Conservation (phyloP, 192 early-diverging fungal species). For the Allomyces macrogynus region DNA sequence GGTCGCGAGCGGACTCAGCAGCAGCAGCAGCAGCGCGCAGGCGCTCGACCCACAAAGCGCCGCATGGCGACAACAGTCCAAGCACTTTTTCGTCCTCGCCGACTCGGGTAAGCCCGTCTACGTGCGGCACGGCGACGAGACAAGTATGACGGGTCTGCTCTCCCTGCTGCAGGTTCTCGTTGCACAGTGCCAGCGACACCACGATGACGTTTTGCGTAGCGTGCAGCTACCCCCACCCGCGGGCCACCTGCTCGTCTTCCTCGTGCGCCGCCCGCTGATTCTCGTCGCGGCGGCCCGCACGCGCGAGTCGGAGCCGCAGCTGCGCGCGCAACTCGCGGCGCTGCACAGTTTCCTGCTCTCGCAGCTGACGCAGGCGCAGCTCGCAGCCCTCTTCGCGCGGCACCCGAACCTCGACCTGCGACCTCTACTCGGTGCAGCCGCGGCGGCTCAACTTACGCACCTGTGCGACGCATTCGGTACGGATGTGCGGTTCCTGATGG, state of each 20-base stretch:
- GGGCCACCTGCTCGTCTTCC: conserved; percentile 60
- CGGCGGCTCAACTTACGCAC: conserved; percentile 64
- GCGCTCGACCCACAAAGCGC: no score
- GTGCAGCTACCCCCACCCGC: conserved; percentile 18
- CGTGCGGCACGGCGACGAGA: conserved; percentile 77
- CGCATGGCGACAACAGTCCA: conserved; percentile 35
- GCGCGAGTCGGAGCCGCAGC: conserved; percentile 51
- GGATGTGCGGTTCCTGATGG: conserved; percentile 52
- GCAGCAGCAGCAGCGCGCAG: no score
- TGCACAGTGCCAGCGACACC: conserved; percentile 28
- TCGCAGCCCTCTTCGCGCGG: conserved; percentile 70
- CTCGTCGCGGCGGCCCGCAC: conserved; percentile 61
- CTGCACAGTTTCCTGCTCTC: conserved; percentile 71
- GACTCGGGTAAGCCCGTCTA: conserved; percentile 90
- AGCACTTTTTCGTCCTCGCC: conserved; percentile 84
- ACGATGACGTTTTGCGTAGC: conserved; percentile 49
- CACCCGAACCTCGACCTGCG: conserved; percentile 74
- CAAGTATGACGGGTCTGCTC: conserved; percentile 65
- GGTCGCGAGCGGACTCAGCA: no score
- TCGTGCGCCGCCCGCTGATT: conserved; percentile 59
- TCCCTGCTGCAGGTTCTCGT: conserved; percentile 78
- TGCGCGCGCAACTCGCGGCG: conserved; percentile 55
- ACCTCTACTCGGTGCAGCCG: conserved; percentile 52
- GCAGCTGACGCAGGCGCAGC: conserved; percentile 54
- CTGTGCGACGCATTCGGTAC: conserved; percentile 45